Evolutionary conservation across 768 basidiomycete species (phyloP), one percentile per base, ranked within the genome.

Genomic region (Podaxis sp.): DNA sequence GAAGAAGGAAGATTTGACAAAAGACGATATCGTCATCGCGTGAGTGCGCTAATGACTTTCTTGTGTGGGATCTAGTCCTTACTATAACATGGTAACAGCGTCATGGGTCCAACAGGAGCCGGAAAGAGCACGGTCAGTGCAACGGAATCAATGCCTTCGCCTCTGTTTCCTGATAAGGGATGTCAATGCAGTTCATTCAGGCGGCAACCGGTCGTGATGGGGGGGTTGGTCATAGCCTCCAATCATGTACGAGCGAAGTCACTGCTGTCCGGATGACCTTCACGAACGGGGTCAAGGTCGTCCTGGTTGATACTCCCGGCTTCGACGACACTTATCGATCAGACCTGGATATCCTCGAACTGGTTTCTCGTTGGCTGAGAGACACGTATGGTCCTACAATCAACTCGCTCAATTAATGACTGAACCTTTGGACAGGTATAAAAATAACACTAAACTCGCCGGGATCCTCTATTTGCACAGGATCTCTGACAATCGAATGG

Each of bases 101-200:
- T 73, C 4, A 73, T 75, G 72, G 74, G 74, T 0, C 69, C 69
- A 5, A 75, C 72, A 5, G 73, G 74, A 48, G 68, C 72, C 17
- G 74, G 74, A 17, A 75, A 74, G 59, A 74, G 73, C 59, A 71
- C 69, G 11, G 74, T 75, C 58, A 15, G 70, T 51, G 17, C 22
- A 4, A 33, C 33, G 40, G 17, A 41, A 4, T 41, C 20, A 4
- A 24, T 4, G 17, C 15, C 22, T 58, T 26, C 24, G 30, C 20
- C 24, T 11, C 37, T 20, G 36, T 54, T 28, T 28, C 12, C 24
- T n/a, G 36, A 4, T 44, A 15, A 17, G 2, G 33, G 38, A 24
- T 10, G 48, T n/a, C 2, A 33, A 6, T 28, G 1, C 28, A 52
- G 60, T 44, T 59, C 12, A 64, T 51, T 13, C 3, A 7, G n/a